Percentiles rank a stretch among this genome's conserved stretches.
phyloP scores from a whole-genome alignment of 1,284 basidiomycete genomes.

The Melanopsichium pennsylvanicum region DNA sequence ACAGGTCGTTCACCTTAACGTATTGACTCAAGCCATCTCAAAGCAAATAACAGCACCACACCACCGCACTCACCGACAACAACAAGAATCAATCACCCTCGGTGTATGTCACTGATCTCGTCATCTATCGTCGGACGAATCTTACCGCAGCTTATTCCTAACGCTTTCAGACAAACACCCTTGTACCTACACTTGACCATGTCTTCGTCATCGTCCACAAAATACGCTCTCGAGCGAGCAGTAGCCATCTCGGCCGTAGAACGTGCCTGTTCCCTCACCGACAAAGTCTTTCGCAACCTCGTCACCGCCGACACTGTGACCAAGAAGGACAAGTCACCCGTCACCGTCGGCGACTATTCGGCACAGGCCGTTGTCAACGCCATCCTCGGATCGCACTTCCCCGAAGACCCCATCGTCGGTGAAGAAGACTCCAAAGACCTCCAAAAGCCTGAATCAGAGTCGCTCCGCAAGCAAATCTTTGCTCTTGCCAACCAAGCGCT shows the following conservation, averaged over 20 bases:
- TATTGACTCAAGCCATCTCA: too few relatives aligned
- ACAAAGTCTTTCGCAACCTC: slow-evolving; percentile 85
- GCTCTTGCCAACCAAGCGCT: slow-evolving; percentile 85
- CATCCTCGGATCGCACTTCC: slow-evolving; percentile 72
- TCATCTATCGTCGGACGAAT: slow-evolving; percentile 3
- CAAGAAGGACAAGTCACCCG: slow-evolving; percentile 94
- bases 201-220: slow-evolving; percentile 25
- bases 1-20: too few relatives aligned
- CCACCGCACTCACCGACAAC: too few relatives aligned
- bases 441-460: slow-evolving; percentile 66
- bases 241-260: slow-evolving; percentile 89
- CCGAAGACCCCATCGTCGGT: slow-evolving; percentile 86
- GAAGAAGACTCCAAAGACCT: slow-evolving; percentile 88
- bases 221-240: slow-evolving; percentile 71
- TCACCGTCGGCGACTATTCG: slow-evolving; percentile 73
- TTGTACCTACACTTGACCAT: slow-evolving; percentile 11
- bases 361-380: slow-evolving; percentile 63
- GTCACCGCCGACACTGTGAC: slow-evolving; percentile 84
- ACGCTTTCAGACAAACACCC: not conserved
- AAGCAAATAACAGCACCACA: too few relatives aligned
- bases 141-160: not conserved
- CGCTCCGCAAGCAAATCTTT: slow-evolving; percentile 76
- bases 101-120: slow-evolving; percentile 17
- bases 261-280: slow-evolving; percentile 78
- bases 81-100: not conserved